Evolutionary conservation across 2,329 filamentous ascomycete species (phyloP), one percentile per base, ranked within the genome.

Genomic region (Trematosphaeria pertusa): DNA sequence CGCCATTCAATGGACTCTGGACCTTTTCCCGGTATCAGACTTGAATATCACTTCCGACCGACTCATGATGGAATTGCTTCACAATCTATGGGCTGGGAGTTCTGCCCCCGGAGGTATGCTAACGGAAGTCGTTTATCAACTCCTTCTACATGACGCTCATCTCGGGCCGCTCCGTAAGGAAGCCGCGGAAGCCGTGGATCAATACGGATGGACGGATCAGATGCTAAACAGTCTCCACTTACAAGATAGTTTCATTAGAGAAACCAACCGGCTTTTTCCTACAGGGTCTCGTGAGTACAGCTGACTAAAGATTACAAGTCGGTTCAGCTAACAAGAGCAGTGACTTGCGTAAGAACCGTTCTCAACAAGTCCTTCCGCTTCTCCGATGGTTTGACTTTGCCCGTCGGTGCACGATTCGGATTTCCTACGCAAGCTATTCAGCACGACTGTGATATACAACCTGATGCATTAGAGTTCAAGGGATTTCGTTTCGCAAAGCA

Each of bases 341-440:
- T 37, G 21, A 37, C n/a, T 21, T 17, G n/a, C 10, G 19, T 12
- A 12, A 24, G 38, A n/a, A 41, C 9, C 7, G 38, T 41, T 14
- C 32, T 33, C n/a, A 32, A 20, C 6, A 6, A 32, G 15, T n/a
- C 38, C 14, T 41, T 32, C 18, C 17, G 18, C 26, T 33, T 41
- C 15, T 33, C 26, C 24, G 38, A 41, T 19, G 38, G 38, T 20
- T 17, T 33, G n/a, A 41, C 38, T 12, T 20, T 41, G 5, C 38
- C 38, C 9, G 18, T 6, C 18, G 38, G 38, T 14, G 33, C 38
- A 12, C 5, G 11, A 14, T 32, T 41, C 30, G 38, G 8, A 15
- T 41, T 41, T 20, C 38, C 38, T 22, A 21, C n/a, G 14, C 12
- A n/a, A 5, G 26, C 24, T 12, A 11, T 33, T 9, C 19, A 41